A percentile compares a stretch with the other conserved stretches of the same genome.
Conservation (phyloP, 192 early-diverging fungal species). For the Thamnidium elegans region DNA sequence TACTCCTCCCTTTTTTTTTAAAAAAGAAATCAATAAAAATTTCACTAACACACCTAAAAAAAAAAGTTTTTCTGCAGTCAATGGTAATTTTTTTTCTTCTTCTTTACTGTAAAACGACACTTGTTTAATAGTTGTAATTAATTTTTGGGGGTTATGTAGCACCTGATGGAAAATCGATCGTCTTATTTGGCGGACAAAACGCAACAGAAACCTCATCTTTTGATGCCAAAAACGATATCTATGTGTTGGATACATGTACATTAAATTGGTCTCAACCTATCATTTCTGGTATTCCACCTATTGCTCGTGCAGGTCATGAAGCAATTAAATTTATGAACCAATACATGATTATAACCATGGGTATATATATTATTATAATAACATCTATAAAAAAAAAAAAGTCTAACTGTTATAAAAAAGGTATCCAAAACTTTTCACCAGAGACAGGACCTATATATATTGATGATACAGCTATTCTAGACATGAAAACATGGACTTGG, state of each 20-base stretch:
- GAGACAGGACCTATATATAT: background rate
- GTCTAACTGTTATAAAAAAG: background rate
- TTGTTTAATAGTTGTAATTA: background rate
- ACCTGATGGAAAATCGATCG: slow-evolving; percentile 21
- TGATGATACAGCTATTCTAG: slow-evolving; percentile 22
- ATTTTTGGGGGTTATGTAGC: background rate
- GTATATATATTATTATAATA: background rate
- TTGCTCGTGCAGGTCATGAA: slow-evolving; percentile 27
- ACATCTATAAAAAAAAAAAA: slow-evolving; percentile 11
- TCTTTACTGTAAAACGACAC: background rate
- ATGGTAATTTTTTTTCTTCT: background rate
- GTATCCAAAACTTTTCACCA: background rate
- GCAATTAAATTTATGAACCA: slow-evolving; percentile 17
- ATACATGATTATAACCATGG: slow-evolving; percentile 28
- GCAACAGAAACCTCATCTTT: background rate
- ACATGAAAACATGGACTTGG: slow-evolving; percentile 26
- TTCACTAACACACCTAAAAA: slow-evolving; percentile 4
- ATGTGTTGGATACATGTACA: slow-evolving; percentile 28
- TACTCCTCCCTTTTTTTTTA: too few relatives aligned
- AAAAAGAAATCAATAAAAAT: too few relatives aligned
- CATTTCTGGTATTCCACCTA: slow-evolving; percentile 10
- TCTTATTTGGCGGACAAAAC: slow-evolving; percentile 16
- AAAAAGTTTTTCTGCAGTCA: slow-evolving; percentile 8
- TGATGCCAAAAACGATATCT: slow-evolving; percentile 18
- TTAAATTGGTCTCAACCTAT: slow-evolving; percentile 19